A percentile compares a stretch with the other conserved stretches of the same genome.
phyloP scores from a whole-genome alignment of 345 rosid species.

The Eutrema japonicum region DNA sequence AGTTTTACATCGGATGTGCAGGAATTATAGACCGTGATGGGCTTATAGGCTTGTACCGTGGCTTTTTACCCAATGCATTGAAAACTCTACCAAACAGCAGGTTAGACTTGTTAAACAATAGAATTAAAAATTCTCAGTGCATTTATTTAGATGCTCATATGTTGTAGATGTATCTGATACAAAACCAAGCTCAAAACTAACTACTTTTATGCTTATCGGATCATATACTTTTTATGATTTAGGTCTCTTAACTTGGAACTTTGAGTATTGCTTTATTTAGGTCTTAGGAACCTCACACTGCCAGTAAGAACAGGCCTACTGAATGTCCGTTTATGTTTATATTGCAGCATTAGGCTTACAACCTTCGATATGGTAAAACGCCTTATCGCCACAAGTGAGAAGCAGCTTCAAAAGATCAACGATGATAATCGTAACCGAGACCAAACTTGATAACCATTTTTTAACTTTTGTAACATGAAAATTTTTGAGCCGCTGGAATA shows the following conservation, averaged over 20 bases:
- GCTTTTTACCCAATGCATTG: constrained; percentile 89
- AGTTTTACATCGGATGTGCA: constrained; percentile 35
- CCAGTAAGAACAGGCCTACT: background rate
- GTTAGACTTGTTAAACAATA: constrained; percentile 45
- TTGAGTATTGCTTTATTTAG: background rate
- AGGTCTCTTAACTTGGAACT: background rate
- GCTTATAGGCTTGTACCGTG: constrained; percentile 79
- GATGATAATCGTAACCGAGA: constrained; percentile 62
- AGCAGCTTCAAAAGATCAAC: constrained; percentile 70
- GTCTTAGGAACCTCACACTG: constrained; percentile 3
- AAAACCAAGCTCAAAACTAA: background rate
- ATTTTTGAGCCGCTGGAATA: constrained; percentile 18
- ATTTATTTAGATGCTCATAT: background rate
- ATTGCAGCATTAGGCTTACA: constrained; percentile 92
- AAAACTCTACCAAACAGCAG: constrained; percentile 96
- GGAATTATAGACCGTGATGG: constrained; percentile 82
- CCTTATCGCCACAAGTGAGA: constrained; percentile 69
- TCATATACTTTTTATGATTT: background rate
- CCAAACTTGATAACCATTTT: constrained; percentile 18
- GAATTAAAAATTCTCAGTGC: background rate
- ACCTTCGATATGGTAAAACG: constrained; percentile 86
- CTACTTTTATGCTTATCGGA: background rate
- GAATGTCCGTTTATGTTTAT: background rate
- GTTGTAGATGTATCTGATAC: constrained; percentile 1
- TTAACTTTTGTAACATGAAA: background rate